phyloP scores from a whole-genome alignment of 345 rosid genomes.

The Citrus hindsii region DNA sequence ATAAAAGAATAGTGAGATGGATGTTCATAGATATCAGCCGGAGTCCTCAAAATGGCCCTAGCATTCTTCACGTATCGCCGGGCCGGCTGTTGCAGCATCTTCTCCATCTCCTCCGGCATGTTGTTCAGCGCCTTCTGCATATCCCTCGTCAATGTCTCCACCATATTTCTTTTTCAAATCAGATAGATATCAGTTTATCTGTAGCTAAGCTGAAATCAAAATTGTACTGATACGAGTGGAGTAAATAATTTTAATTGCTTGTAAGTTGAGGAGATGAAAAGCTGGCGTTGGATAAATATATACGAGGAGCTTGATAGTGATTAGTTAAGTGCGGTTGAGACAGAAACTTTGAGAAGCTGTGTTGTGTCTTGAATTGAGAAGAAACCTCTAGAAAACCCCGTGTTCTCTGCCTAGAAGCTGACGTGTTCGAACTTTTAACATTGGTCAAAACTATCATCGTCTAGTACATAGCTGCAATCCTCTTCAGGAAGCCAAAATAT shows the following conservation, averaged over 20 bases:
- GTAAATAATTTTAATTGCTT: no score
- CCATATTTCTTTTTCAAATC: no score
- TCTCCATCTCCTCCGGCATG: neutral
- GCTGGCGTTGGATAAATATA: neutral
- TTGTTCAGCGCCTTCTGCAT: no score
- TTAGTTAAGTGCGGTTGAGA: neutral
- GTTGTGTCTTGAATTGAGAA: neutral
- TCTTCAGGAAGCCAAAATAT: neutral
- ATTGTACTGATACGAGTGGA: neutral
- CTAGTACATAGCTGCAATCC: neutral
- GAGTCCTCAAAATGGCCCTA: neutral
- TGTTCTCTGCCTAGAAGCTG: no score
- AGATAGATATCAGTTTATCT: no score
- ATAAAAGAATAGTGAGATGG: neutral
- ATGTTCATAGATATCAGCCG: neutral
- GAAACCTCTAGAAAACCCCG: no score
- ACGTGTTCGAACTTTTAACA: no score
- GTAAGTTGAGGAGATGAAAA: neutral
- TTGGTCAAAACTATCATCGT: no score
- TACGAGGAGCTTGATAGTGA: neutral
- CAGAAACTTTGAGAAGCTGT: neutral
- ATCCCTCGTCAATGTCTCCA: no score
- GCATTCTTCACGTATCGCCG: neutral
- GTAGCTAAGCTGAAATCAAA: no score
- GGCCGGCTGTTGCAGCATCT: neutral